Evolutionary conservation across 2,329 filamentous ascomycete species (phyloP), one percentile per base, ranked within the genome.

Genomic region (Annulohypoxylon truncatum): DNA sequence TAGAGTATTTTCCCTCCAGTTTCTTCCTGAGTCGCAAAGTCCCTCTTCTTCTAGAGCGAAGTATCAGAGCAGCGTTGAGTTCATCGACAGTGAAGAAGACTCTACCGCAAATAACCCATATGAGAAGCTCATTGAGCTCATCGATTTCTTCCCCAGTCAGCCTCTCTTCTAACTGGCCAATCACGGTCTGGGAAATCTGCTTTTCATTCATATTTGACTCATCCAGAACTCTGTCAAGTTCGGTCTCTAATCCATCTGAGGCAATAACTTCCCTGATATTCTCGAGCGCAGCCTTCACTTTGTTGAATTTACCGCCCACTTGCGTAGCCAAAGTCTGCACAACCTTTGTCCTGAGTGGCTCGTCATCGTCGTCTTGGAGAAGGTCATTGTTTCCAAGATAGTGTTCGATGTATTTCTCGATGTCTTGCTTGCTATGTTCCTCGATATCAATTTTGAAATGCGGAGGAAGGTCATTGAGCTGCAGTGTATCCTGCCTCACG

Each of bases 121-220:
- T 47, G 4, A 65, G 51, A 24, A 65, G 62, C 24, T 65, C 62
- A n/a, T 65, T 65, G 12, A 65, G 51, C n/a, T 65, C 62, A 28
- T 61, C 55, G n/a, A 65, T 53, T 44, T 65, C 47, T 40, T 59
- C 42, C 10, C 50, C 55, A 9, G 31, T 56, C 20, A 65, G 35
- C 10, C 29, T 35, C 13, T 48, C 26, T 42, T 65, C 55, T 15
- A 61, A 22, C 22, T 65, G 50, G 6, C n/a, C 35, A 18, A 65
- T 61, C 2, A 44, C 31, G 8, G 33, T 42, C 28, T 61, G 50
- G 9, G 50, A 38, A 10, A 60, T 61, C 35, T 54, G 28, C 24
- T 60, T 52, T 28, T 59, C 47, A 20, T 53, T 47, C 35, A 60
- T 50, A 46, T 38, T 50, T 2, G 56, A 65, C 31, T 55, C 56